These are phyloP conservation scores for Monilinia vaccinii-corymbosi DNA, from an alignment of 2,329 filamentous ascomycete species.

Conservation along the genomic window DNA sequence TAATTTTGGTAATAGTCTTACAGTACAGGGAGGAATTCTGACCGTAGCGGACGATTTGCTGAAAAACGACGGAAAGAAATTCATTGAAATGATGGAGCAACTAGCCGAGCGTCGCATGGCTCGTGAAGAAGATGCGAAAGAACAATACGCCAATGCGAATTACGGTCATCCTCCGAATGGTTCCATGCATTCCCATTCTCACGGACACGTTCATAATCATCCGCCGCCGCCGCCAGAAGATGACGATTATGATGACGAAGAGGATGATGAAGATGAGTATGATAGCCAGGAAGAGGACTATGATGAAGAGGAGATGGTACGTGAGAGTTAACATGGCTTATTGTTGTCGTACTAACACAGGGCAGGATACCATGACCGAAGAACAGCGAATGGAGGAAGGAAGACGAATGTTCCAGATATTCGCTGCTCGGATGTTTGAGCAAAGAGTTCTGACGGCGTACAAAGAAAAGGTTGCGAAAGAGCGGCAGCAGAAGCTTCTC, in stretches of 20 bases:
- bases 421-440: constrained; percentile 98
- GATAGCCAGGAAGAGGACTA: constrained; percentile 57
- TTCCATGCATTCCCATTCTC: constrained; percentile 33
- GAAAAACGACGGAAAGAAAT: constrained; percentile 98
- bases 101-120: constrained; percentile 95
- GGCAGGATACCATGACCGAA: constrained; percentile 89
- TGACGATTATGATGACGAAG: constrained; percentile 56
- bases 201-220: constrained; percentile 48
- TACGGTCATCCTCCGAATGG: constrained; percentile 50
- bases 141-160: constrained; percentile 50
- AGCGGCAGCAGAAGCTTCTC: constrained; percentile 82
- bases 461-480: constrained; percentile 88
- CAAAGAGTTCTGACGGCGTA: constrained; percentile 95
- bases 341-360: constrained; percentile 30
- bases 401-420: constrained; percentile 97
- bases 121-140: constrained; percentile 80
- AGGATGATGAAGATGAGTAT: constrained; percentile 52
- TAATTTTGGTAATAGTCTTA: constrained; percentile 94
- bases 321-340: constrained; percentile 22
- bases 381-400: constrained; percentile 99
- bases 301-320: constrained; percentile 69
- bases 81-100: constrained; percentile 99
- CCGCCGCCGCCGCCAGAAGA: constrained; percentile 62
- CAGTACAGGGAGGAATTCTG: constrained; percentile 93
- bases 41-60: constrained; percentile 97